Evolutionary conservation across 176 grass and related monocot species (phyloP).

Genomic region (barley (Hordeum vulgare)): MorexV3_pseudomolecules_assembly NC_058524.1:25532688-25533187

Average conservation of each 20-base stretch:
- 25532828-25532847: not conserved
- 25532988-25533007: not conserved
- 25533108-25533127: no score
- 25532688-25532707: conserved; percentile 11
- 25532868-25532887: not conserved
- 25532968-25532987: not conserved
- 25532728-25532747: not conserved
- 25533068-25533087: no score
- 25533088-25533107: no score
- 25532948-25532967: not conserved
- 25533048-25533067: no score
- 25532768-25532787: not conserved
- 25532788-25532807: not conserved
- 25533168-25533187: not conserved
- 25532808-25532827: not conserved
- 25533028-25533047: no score
- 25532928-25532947: not conserved
- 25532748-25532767: not conserved
- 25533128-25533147: not conserved
- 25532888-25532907: not conserved
- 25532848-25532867: not conserved
- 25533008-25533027: not conserved
- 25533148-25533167: not conserved
- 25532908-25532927: not conserved
- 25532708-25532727: not conserved